phyloP scores from a whole-genome alignment of 2,329 filamentous ascomycete species.

The Fusarium pseudonygamai region DNA sequence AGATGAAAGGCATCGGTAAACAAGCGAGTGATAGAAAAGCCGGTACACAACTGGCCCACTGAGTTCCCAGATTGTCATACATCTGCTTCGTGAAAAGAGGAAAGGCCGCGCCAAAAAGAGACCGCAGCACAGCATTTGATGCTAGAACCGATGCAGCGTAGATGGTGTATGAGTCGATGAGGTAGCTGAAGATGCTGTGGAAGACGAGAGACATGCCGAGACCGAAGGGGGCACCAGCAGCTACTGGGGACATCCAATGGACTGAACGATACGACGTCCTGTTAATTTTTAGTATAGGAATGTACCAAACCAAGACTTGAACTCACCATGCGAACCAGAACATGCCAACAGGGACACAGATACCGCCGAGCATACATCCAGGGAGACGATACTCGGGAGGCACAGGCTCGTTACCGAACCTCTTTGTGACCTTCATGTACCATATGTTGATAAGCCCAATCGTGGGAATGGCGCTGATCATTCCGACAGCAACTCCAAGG shows the following conservation, averaged over 20 bases:
- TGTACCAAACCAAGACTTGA: rapidly evolving
- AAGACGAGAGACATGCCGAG: conserved; percentile 71
- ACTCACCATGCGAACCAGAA: conserved; percentile 73
- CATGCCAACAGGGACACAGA: conserved; percentile 67
- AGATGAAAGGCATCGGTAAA: conserved; percentile 36
- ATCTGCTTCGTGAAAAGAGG: conserved; percentile 41
- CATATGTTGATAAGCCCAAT: conserved; percentile 63
- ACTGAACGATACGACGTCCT: conserved; percentile 48
- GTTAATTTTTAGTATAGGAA: background rate
- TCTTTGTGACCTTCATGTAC: conserved; percentile 55
- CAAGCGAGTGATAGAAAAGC: conserved; percentile 38
- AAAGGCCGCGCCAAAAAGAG: conserved; percentile 38
- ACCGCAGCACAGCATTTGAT: conserved; percentile 51
- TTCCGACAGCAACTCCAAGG: conserved; percentile 71
- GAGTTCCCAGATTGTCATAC: conserved; percentile 39
- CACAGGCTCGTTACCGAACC: conserved; percentile 61
- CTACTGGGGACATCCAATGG: conserved; percentile 65
- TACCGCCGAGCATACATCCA: conserved; percentile 66
- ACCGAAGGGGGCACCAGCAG: conserved; percentile 60
- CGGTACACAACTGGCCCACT: conserved; percentile 38
- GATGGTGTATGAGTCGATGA: conserved; percentile 76
- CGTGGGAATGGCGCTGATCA: conserved; percentile 63
- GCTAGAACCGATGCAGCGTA: conserved; percentile 81
- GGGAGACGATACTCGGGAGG: conserved; percentile 71
- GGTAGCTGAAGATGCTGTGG: conserved; percentile 70